phyloP scores from a whole-genome alignment of 129 eudicot genomes.

The Heracleum sosnowskyi region DNA sequence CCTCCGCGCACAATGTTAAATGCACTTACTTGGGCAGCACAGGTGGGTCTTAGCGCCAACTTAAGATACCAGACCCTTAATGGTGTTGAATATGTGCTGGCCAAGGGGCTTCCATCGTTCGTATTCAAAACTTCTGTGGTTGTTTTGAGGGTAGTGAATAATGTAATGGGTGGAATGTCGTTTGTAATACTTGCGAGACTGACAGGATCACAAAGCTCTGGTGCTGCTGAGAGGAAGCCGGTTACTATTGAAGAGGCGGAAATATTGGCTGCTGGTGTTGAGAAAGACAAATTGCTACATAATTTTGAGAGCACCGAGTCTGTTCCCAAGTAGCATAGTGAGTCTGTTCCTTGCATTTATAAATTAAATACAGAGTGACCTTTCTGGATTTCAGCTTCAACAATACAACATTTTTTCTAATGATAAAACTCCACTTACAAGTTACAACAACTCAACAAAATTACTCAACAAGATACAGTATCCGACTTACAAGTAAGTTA shows the following conservation, averaged over 20 bases:
- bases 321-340: not conserved
- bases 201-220: conserved; percentile 11
- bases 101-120: conserved; percentile 9
- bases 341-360: not conserved
- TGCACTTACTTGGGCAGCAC: conserved; percentile 77
- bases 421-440: not conserved
- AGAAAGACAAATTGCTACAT: conserved; percentile 7
- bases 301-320: not conserved
- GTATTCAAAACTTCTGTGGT: conserved; percentile 9
- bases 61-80: conserved; percentile 83
- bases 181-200: conserved; percentile 9
- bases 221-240: not conserved
- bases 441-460: not conserved
- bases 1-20: conserved; percentile 75
- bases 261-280: not conserved
- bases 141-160: conserved; percentile 9
- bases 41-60: conserved; percentile 86
- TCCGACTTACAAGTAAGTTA: no score
- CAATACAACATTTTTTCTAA: no score
- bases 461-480: no score
- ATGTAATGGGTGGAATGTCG: conserved; percentile 8
- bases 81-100: conserved; percentile 49
- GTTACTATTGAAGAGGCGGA: not conserved
- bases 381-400: not conserved
- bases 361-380: not conserved